Evolutionary conservation across 1,139 yeast species (phyloP), one percentile per base, ranked within the genome.

Genomic region (Blastobotrys apis): DNA sequence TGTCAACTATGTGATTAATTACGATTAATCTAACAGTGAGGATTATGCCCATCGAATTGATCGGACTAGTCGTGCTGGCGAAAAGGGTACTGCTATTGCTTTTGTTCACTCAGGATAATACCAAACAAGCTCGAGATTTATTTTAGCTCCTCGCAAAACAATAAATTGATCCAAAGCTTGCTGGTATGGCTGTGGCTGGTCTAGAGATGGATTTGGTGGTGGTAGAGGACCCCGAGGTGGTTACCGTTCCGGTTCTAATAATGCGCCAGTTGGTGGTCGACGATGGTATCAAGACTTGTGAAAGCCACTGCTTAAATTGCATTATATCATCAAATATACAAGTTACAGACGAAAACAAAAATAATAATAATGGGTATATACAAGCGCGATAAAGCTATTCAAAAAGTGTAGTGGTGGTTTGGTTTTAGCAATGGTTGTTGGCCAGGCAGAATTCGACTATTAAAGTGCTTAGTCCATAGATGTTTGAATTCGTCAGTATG

Each of bases 11-110:
- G 6, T 23, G 26, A 23, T 10, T 10, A 23, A 23, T 23, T 23
- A 92, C 68, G 88, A 90, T 88, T 97, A 97, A 62, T 88, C 88
- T 70, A 92, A 90, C 73, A 85, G 88, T 65, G 98, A 92, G 73
- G 97, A 92, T 72, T 92, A 92, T 68, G 97, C 92, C 50, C 94
- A 84, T 68, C 78, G 94, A 69, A 84, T 84, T 62, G 97, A 97
- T 66, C 87, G 98, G 81, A 90, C 97, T 53, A 98, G 98, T 67
- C 87, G 98, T 80, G 98, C 97, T 55, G 97, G 97, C 68, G 81
- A 87, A 53, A 75, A 77, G 52, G 98, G 98, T 75, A 88, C 94
- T 53, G 97, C 98, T 49, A 80, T 90, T 55, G 88, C 98, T 9
- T n/a, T 80, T 92, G 69, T 92, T 92, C 77, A 88, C 97, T 47